Base-by-base conservation (phyloP, 768 basidiomycete genomes). In the Suillus weaverae region DNA sequence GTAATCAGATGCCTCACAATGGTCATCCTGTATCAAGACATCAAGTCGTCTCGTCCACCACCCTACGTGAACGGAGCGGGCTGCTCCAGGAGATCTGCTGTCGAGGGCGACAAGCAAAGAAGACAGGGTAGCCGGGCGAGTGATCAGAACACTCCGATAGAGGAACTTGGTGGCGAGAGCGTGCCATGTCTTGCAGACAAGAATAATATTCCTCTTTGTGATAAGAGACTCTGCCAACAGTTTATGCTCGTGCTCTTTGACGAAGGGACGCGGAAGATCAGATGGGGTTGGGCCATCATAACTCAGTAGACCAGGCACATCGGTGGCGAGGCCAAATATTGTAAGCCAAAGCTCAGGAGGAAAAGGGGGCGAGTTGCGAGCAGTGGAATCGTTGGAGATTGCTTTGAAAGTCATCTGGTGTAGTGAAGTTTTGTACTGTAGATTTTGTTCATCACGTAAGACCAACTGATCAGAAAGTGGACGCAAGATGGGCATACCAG, bases 341-440 rank as follows among this genome's bases (percentile, higher is more conserved):
- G 53, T 69, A 20, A 73, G 66, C 74, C 74, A 76, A 46, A 76
- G 61, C 64, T 74, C 74, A 22, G 74, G 73, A 35, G 73, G 73
- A 14, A 76, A 65, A 13, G 20, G 61, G 10, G 61, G 56, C n/a
- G 61, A n/a, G 1, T 43, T 41, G 16, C 44, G 65, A 16, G 33
- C 14, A 3, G 46, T 35, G 59, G 61, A 55, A 43, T 13, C 63
- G 30, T 18, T 20, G 33, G 53, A 60, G 55, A 43, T 26, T 51
- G 33, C 26, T 8, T 26, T 26, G 26, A 60, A 61, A 14, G 64
- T 59, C 69, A 73, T 74, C 26, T 64, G 39, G 53, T 30, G 50
- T 43, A n/a, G 18, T 22, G 14, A 30, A 32, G 20, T 38, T 3
- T 48, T 5, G 32, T 14, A 33, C 39, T 38, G 48, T 22, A 35